A percentile compares a stretch with the other conserved stretches of the same genome.
These are phyloP conservation scores for Eleusine coracana DNA, from an alignment of 176 grass and related monocot genomes.

Conservation along the genomic window DNA sequence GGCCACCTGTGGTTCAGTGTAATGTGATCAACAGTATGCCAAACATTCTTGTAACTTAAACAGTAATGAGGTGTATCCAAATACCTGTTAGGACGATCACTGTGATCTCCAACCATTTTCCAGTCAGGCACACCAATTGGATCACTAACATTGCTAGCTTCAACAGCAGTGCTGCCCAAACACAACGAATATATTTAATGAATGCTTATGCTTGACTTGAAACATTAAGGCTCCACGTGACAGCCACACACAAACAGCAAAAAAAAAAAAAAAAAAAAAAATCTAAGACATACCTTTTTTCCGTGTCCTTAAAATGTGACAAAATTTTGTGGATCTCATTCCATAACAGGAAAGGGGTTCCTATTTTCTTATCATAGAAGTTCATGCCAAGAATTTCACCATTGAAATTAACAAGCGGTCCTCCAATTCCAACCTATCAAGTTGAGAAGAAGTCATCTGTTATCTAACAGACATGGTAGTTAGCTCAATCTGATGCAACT, in stretches of 20 bases:
- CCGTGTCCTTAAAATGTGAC: slow-evolving; percentile 15
- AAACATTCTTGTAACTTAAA: background rate
- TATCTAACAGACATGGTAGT: background rate
- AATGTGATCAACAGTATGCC: background rate
- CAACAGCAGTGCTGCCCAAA: background rate
- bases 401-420: slow-evolving; percentile 8
- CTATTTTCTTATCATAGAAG: slow-evolving; percentile 34
- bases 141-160: background rate
- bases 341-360: slow-evolving; percentile 8
- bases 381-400: slow-evolving; percentile 27
- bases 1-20: background rate
- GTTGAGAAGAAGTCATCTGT: background rate
- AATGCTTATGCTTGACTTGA: background rate
- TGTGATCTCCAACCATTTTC: background rate
- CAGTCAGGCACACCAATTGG: background rate
- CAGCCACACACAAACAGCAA: background rate
- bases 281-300: background rate
- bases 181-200: background rate
- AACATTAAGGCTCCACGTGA: background rate
- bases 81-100: background rate
- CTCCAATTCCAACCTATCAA: slow-evolving; percentile 40
- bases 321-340: background rate
- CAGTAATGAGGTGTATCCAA: background rate
- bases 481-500: background rate
- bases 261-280: background rate